A percentile compares a stretch with the other conserved stretches of the same genome.
These are phyloP conservation scores for Hypoxylon crocopeplum DNA, from an alignment of 495 filamentous ascomycete genomes.

Conservation along the genomic window DNA sequence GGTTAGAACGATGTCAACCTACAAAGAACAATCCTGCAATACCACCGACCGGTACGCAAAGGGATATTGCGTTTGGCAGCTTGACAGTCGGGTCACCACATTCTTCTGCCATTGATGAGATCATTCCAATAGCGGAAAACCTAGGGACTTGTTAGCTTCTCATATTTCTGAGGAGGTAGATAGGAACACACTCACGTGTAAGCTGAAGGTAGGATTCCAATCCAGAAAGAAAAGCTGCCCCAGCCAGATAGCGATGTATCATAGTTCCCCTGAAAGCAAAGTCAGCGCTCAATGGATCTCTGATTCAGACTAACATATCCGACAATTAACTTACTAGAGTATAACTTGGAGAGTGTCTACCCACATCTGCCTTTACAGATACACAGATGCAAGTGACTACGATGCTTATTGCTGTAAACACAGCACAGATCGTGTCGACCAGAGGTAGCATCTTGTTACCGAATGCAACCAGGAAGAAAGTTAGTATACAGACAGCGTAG, in stretches of 20 bases:
- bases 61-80: slow-evolving; percentile 64
- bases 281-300: slow-evolving; percentile 48
- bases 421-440: slow-evolving; percentile 59
- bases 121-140: slow-evolving; percentile 66
- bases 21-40: slow-evolving; percentile 66
- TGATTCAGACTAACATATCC: too few species aligned
- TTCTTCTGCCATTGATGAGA: slow-evolving; percentile 64
- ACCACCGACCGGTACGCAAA: slow-evolving; percentile 65
- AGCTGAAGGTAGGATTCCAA: slow-evolving; percentile 59
- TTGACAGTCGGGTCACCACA: slow-evolving; percentile 63
- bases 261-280: slow-evolving; percentile 60
- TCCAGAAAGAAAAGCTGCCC: slow-evolving; percentile 59
- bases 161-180: not conserved
- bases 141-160: slow-evolving; percentile 12
- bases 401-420: slow-evolving; percentile 41
- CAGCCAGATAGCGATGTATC: slow-evolving; percentile 60
- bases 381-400: slow-evolving; percentile 51
- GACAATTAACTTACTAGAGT: slow-evolving; percentile 47
- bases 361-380: slow-evolving; percentile 60
- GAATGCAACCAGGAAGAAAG: slow-evolving; percentile 61
- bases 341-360: slow-evolving; percentile 51
- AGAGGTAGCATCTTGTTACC: slow-evolving; percentile 60
- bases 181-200: slow-evolving; percentile 50
- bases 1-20: slow-evolving; percentile 33
- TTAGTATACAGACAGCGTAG: slow-evolving; percentile 60